These are phyloP conservation scores for Neurospora hispaniola DNA, from an alignment of 495 filamentous ascomycete genomes.

Conservation along the genomic window DNA sequence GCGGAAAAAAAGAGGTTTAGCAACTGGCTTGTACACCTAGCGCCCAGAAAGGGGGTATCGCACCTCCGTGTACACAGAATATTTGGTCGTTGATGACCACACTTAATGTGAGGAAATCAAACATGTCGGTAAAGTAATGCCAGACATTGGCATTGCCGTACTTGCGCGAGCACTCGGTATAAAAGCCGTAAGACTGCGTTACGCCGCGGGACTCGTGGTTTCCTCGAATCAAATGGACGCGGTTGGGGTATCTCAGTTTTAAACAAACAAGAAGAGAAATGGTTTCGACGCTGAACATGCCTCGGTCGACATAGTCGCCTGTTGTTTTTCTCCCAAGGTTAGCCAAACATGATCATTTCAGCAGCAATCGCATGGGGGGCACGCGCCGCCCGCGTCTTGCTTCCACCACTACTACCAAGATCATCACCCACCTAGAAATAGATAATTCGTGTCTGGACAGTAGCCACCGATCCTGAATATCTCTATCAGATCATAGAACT, in stretches of 20 bases:
- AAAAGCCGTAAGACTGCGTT: slow-evolving; percentile 97
- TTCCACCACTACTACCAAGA: background rate
- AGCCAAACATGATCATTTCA: background rate
- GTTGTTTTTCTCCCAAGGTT: background rate
- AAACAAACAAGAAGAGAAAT: slow-evolving; percentile 93
- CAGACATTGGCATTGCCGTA: slow-evolving; percentile 97
- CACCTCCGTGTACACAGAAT: slow-evolving; percentile 91
- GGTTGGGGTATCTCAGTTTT: slow-evolving; percentile 84
- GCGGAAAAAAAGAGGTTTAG: background rate
- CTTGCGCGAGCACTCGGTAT: slow-evolving; percentile 94
- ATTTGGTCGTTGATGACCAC: slow-evolving; percentile 98
- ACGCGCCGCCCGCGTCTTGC: background rate
- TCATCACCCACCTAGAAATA: slow-evolving; percentile 69
- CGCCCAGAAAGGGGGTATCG: background rate
- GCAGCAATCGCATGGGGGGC: background rate
- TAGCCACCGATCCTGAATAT: slow-evolving; percentile 97
- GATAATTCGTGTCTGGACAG: slow-evolving; percentile 94
- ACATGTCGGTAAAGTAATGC: slow-evolving; percentile 99
- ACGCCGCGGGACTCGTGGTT: slow-evolving; percentile 97
- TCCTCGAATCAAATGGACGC: slow-evolving; percentile 86
- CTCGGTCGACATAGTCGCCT: slow-evolving; percentile 97
- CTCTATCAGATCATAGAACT: slow-evolving; percentile 97
- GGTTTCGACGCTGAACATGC: slow-evolving; percentile 93
- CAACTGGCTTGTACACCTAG: background rate
- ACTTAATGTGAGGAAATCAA: slow-evolving; percentile 91